These are phyloP conservation scores for Aspergillus sp. DNA, from an alignment of 2,329 filamentous ascomycete species.

Conservation along the genomic window DNA sequence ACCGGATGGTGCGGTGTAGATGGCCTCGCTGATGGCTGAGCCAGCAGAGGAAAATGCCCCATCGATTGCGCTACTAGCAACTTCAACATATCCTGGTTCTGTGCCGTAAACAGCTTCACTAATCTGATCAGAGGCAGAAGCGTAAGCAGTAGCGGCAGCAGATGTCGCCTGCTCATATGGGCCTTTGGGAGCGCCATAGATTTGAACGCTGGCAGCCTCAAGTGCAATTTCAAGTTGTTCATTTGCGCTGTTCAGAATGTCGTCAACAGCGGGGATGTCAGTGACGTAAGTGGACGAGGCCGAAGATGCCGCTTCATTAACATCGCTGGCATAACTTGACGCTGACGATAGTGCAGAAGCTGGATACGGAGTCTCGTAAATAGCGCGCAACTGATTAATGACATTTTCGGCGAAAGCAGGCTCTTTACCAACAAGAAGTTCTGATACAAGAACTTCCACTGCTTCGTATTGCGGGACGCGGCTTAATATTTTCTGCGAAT, in stretches of 20 bases:
- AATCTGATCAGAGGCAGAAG: conserved; percentile 44
- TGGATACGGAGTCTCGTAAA: conserved; percentile 60
- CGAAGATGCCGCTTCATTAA: conserved; percentile 36
- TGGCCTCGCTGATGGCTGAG: conserved; percentile 50
- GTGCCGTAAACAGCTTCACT: conserved; percentile 55
- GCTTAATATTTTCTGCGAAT: conserved; percentile 59
- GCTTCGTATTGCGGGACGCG: conserved; percentile 63
- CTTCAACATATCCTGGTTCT: conserved; percentile 48
- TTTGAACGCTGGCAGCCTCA: conserved; percentile 52
- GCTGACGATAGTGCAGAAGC: conserved; percentile 40
- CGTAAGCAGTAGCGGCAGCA: conserved; percentile 50
- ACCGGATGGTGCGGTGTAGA: conserved; percentile 50
- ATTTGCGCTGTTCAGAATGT: conserved; percentile 53
- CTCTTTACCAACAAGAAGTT: conserved; percentile 72
- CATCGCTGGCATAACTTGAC: conserved; percentile 44
- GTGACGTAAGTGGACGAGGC: conserved; percentile 44
- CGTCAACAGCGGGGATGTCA: conserved; percentile 54
- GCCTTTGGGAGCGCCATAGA: conserved; percentile 55
- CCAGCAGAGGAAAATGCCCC: conserved; percentile 53
- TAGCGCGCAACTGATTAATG: conserved; percentile 64
- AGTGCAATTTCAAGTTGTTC: conserved; percentile 56
- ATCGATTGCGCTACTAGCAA: conserved; percentile 50
- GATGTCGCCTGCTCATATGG: conserved; percentile 51
- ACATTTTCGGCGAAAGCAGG: conserved; percentile 78
- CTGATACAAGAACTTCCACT: conserved; percentile 68